phyloP scores from a whole-genome alignment of 2,329 filamentous ascomycete genomes.

The Cercospora sp. region DNA sequence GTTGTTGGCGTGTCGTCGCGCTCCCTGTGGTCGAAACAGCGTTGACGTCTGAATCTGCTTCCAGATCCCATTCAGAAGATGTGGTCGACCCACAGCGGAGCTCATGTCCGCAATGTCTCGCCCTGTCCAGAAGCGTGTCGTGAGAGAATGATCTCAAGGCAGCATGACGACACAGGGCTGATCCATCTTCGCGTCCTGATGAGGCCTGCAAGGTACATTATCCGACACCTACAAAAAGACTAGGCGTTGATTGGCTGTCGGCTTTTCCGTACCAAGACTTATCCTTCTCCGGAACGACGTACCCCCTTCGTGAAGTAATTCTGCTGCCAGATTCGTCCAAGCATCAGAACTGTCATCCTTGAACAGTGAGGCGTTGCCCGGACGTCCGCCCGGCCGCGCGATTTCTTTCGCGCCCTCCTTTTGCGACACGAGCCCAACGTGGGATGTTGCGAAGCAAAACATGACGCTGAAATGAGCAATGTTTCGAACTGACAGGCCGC shows the following conservation, averaged over 20 bases:
- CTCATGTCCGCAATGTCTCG: conserved; percentile 7
- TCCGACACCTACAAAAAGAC: not conserved
- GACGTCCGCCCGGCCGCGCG: not conserved
- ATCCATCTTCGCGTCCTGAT: not conserved
- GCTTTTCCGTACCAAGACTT: not conserved
- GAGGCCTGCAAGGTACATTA: conserved; percentile 3
- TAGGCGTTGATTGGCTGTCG: not conserved
- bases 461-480: conserved; percentile 13
- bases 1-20: not conserved
- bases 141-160: not conserved
- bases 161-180: conserved; percentile 2
- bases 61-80: not conserved
- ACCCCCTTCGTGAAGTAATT: not conserved
- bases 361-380: conserved; percentile 1
- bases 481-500: conserved; percentile 11
- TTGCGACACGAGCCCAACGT: conserved; percentile 16
- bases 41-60: not conserved
- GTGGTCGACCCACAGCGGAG: conserved; percentile 1
- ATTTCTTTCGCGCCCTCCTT: conserved; percentile 10
- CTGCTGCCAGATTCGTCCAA: conserved; percentile 3
- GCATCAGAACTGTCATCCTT: not conserved
- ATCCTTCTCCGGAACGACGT: not conserved
- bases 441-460: conserved; percentile 7
- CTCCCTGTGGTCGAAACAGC: not conserved
- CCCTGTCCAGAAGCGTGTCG: not conserved